phyloP scores from a whole-genome alignment of 2,329 filamentous ascomycete genomes.

The Exophiala xenobiotica region DNA sequence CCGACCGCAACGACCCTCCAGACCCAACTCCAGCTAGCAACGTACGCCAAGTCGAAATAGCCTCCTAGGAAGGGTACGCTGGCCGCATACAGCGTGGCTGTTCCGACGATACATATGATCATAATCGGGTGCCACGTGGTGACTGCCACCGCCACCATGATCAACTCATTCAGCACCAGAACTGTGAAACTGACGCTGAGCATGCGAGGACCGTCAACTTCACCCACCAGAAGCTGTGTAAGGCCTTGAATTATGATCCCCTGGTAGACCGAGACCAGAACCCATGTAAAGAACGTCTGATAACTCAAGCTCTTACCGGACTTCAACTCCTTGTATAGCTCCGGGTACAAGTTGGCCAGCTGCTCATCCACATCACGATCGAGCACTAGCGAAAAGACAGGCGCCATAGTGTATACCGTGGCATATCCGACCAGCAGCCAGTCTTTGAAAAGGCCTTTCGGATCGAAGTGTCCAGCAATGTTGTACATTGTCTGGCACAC shows the following conservation, averaged over 20 bases:
- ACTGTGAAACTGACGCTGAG: conserved; percentile 90
- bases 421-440: conserved; percentile 97
- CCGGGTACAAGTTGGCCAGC: conserved; percentile 90
- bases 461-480: conserved; percentile 88
- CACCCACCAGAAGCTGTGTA: conserved; percentile 79
- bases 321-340: conserved; percentile 97
- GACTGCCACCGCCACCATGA: conserved; percentile 96
- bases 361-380: conserved; percentile 94
- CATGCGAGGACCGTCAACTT: conserved; percentile 67
- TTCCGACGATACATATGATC: conserved; percentile 80
- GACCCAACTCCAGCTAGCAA: conserved; percentile 76
- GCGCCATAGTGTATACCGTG: conserved; percentile 89
- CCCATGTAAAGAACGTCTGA: conserved; percentile 95
- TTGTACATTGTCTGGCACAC: conserved; percentile 98
- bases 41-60: conserved; percentile 85
- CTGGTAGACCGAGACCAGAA: conserved; percentile 91
- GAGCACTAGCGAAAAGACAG: conserved; percentile 88
- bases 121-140: conserved; percentile 96
- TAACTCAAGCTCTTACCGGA: conserved; percentile 83
- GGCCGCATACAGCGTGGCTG: conserved; percentile 74
- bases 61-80: conserved; percentile 80
- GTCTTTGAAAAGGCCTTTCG: conserved; percentile 90
- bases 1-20: conserved; percentile 83
- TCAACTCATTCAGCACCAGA: conserved; percentile 86
- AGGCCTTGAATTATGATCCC: conserved; percentile 94